Conservation (phyloP, 495 filamentous ascomycete genomes). For the Penicillium chermesinum region DNA sequence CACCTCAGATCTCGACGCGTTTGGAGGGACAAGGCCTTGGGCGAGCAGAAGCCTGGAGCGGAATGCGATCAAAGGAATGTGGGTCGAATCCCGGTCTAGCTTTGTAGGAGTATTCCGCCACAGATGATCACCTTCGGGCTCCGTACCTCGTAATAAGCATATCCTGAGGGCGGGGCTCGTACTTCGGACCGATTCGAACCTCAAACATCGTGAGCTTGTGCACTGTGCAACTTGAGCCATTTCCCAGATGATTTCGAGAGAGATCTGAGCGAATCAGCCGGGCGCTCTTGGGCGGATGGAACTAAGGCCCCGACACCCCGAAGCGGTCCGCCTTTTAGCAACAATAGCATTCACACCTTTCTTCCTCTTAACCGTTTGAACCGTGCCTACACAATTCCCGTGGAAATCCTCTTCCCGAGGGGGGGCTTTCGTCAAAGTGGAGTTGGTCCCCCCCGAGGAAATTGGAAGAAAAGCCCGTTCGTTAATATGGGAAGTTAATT, state of each 20-base stretch:
- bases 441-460: neutral
- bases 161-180: neutral
- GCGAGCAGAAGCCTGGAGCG: no score
- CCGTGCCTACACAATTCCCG: no score
- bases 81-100: no score
- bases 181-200: neutral
- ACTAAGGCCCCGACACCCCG: slow-evolving; percentile 17
- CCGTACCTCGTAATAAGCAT: no score
- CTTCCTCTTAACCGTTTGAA: no score
- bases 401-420: no score
- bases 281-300: slow-evolving; percentile 6
- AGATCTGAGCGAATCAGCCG: neutral
- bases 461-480: neutral
- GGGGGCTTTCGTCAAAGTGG: neutral
- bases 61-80: no score
- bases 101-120: no score
- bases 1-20: slow-evolving; percentile 7
- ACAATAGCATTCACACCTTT: no score
- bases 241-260: no score
- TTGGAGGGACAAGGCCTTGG: no score
- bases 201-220: neutral
- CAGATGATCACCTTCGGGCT: no score
- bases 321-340: slow-evolving; percentile 1
- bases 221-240: slow-evolving; percentile 9
- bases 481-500: neutral